phyloP scores from a whole-genome alignment of 495 filamentous ascomycete genomes.

The Neurospora pannonica region DNA sequence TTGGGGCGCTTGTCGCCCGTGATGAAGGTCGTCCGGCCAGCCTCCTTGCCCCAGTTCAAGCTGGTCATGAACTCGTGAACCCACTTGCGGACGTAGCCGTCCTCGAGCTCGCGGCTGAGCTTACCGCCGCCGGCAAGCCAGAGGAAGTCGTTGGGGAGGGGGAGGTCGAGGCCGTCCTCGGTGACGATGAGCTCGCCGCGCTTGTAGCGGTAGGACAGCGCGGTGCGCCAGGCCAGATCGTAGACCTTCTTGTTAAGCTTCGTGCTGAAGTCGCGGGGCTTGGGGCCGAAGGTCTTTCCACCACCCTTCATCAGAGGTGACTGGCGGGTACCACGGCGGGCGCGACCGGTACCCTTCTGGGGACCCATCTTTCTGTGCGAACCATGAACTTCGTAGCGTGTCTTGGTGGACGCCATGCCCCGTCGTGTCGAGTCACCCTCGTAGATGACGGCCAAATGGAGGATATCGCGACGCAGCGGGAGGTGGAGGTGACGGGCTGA shows the following conservation, averaged over 20 bases:
- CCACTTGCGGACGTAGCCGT: conserved; percentile 46
- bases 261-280: conserved; percentile 80
- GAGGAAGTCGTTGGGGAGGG: conserved; percentile 35
- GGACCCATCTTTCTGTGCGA: conserved; percentile 63
- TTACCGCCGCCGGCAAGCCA: conserved; percentile 16
- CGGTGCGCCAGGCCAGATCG: conserved; percentile 91
- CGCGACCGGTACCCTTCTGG: conserved; percentile 78
- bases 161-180: conserved; percentile 59
- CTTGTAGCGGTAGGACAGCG: conserved; percentile 80
- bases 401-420: conserved; percentile 81
- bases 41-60: conserved; percentile 60
- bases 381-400: conserved; percentile 73
- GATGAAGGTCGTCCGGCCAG: conserved; percentile 71
- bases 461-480: conserved; percentile 81
- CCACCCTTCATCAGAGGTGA: conserved; percentile 79
- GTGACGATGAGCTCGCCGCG: conserved; percentile 80
- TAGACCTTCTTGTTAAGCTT: conserved; percentile 82
- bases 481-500: conserved; percentile 71
- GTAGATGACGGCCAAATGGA: conserved; percentile 86
- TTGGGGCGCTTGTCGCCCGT: conserved; percentile 46
- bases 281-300: conserved; percentile 77
- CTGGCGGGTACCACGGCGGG: conserved; percentile 70
- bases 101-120: conserved; percentile 28
- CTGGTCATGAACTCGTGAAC: conserved; percentile 53
- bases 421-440: conserved; percentile 84